Evolutionary conservation across 208 protist genomes (phyloP).

Genomic region (Tetramitus jugosus): DNA sequence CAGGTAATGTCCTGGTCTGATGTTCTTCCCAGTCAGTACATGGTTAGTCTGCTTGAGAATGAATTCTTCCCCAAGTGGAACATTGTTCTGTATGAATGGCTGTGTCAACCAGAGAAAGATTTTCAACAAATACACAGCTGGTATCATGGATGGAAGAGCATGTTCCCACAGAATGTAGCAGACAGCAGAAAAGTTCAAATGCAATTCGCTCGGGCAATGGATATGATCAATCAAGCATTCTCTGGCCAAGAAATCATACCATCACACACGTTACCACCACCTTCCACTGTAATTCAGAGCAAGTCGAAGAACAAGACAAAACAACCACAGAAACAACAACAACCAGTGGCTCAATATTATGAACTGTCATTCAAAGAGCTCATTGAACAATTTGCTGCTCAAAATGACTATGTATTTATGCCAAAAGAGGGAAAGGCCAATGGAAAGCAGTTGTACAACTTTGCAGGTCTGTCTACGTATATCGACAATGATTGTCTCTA

Average conservation of each 20-base stretch:
- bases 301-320: background rate
- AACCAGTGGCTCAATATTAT: no score
- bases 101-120: background rate
- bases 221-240: slow-evolving; percentile 15
- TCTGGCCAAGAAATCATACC: background rate
- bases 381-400: background rate
- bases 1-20: background rate
- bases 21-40: background rate
- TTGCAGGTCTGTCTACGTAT: background rate
- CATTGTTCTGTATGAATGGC: background rate
- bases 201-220: background rate
- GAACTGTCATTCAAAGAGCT: background rate
- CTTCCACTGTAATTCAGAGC: no score
- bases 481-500: slow-evolving; percentile 16
- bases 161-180: background rate
- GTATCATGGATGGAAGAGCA: slow-evolving; percentile 1
- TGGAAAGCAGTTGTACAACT: slow-evolving; percentile 19
- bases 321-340: no score
- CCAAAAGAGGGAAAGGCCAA: background rate
- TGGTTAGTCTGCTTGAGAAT: background rate
- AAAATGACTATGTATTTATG: background rate
- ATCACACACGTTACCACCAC: background rate
- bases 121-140: background rate
- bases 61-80: slow-evolving; percentile 9
- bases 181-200: background rate